These are phyloP conservation scores for Stereum hirsutum DNA, from an alignment of 1,284 basidiomycete species.

Conservation along the genomic window DNA sequence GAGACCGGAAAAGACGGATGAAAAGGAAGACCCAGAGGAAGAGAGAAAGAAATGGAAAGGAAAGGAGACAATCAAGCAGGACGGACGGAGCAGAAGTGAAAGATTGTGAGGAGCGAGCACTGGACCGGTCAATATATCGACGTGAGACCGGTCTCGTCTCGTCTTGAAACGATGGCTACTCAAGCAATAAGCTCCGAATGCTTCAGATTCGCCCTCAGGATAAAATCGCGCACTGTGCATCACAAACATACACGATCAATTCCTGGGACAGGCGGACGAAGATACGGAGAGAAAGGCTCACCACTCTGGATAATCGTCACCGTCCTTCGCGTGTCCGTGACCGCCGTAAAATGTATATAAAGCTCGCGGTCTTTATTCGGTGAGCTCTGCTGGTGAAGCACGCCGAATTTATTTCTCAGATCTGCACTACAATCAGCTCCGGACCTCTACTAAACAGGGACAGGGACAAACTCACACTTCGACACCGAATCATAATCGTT, in stretches of 20 bases:
- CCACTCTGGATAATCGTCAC: conserved; percentile 33
- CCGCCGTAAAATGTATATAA: conserved; percentile 70
- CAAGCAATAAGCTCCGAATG: conserved; percentile 7
- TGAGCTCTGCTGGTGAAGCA: conserved; percentile 55
- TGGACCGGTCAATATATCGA: not conserved
- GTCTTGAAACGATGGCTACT: not conserved
- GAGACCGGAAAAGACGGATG: not conserved
- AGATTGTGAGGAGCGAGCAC: not conserved
- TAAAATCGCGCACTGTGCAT: conserved; percentile 31
- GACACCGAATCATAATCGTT: conserved; percentile 69
- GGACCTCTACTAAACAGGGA: conserved; percentile 1
- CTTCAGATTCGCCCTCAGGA: conserved; percentile 30
- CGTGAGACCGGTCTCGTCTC: not conserved
- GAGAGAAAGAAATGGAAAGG: not conserved
- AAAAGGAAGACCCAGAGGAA: not conserved
- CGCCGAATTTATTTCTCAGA: conserved; percentile 63
- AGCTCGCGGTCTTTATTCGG: conserved; percentile 63
- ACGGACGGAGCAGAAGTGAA: not conserved
- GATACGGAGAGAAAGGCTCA: conserved; percentile 13
- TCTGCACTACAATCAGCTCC: conserved; percentile 31
- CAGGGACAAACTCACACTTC: conserved; percentile 49
- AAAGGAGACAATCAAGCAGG: not conserved
- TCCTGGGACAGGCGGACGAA: not conserved
- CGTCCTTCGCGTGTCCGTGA: conserved; percentile 47
- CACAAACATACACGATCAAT: not conserved